Evolutionary conservation across 2,329 filamentous ascomycete genomes (phyloP), one percentile per base, ranked within the genome.

Genomic region (Colletotrichum costaricense): DNA sequence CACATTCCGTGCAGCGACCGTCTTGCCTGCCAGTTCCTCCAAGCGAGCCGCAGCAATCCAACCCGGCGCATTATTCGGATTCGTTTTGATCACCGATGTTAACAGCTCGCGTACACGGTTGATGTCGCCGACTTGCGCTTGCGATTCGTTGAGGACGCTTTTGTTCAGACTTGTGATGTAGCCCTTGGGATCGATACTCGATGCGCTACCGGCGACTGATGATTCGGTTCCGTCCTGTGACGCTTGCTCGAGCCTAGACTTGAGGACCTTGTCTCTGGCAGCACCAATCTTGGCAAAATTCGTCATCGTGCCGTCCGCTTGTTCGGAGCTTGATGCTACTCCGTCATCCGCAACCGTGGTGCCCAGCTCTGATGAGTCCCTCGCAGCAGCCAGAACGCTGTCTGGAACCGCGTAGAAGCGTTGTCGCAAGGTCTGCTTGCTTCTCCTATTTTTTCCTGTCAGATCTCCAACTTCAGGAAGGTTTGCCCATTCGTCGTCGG

Each of bases 261-360:
- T 93, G 66, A 99, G 89, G 54, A 98, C 97, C 83, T 98, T 98
- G 85, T 98, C 95, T 85, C 97, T 92, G 24, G 97, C 97, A 57
- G 95, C 95, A 83, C 97, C 97, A 75, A 99, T 98, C 82, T 98
- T 94, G 57, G 96, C 96, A 81, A 99, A 99, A 81, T 99, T 98
- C 12, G 96, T 99, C 90, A 98, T 97, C 1, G 95, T 97, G 2
- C 96, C 95, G 79, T 98, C 95, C 71, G 92, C 89, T 33, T 82
- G 84, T 60, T 87, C 84, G 2, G 80, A 78, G 24, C 83, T 85
- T 12, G 85, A 84, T n/a, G 87, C 83, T 2, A 85, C 82, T 1
- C 91, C 93, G 74, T 98, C 95, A 49, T 97, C 95, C 57, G 92
- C 89, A n/a, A 99, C 92, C 0, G 94, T 97, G 2, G 95, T 97